These are phyloP conservation scores for Talaromyces nanjingensis DNA, from an alignment of 495 filamentous ascomycete genomes.

Conservation along the genomic window DNA sequence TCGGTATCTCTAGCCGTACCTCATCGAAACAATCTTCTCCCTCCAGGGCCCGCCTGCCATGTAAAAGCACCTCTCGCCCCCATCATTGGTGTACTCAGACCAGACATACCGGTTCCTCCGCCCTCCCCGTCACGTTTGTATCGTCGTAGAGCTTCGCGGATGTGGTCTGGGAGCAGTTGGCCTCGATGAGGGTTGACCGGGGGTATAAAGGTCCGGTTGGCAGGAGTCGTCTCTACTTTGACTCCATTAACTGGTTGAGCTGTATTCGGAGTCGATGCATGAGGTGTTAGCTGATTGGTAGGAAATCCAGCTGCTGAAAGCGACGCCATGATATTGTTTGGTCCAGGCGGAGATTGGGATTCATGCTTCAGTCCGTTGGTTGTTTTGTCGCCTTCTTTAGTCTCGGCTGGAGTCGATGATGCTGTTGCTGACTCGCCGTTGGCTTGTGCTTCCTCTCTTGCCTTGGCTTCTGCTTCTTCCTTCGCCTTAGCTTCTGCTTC, in stretches of 20 bases:
- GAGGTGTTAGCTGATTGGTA: not conserved
- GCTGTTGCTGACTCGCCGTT: constrained; percentile 4
- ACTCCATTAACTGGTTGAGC: not conserved
- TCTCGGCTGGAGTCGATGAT: constrained; percentile 4
- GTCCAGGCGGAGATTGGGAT: not conserved
- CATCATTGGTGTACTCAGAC: constrained; percentile 62
- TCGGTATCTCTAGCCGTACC: not conserved
- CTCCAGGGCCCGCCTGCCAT: constrained; percentile 44
- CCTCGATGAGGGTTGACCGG: constrained; percentile 50
- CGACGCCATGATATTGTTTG: not conserved
- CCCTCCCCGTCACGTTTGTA: constrained; percentile 58
- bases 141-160: constrained; percentile 70
- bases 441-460: not conserved
- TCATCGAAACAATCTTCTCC: constrained; percentile 60
- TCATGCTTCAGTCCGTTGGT: not conserved
- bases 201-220: constrained; percentile 21
- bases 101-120: constrained; percentile 66
- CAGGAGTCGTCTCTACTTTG: not conserved
- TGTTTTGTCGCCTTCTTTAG: not conserved
- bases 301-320: not conserved
- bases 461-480: constrained; percentile 11
- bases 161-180: constrained; percentile 72
- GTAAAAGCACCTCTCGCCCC: constrained; percentile 57
- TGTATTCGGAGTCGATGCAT: not conserved
- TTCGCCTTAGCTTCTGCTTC: constrained; percentile 6